phyloP scores from a whole-genome alignment of 768 basidiomycete genomes.

The Auriscalpium microsporum region DNA sequence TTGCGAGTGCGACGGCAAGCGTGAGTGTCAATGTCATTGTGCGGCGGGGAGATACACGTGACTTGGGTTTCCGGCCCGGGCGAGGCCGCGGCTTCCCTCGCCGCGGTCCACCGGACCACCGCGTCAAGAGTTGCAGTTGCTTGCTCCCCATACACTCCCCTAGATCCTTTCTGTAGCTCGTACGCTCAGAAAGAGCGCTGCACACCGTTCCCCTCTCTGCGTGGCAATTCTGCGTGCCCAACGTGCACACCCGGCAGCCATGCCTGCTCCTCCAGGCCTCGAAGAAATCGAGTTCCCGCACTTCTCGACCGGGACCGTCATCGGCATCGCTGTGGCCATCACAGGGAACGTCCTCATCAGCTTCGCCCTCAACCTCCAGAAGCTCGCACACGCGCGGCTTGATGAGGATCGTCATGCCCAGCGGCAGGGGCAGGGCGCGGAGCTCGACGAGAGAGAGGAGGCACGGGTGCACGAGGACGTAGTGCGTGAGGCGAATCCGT shows the following conservation, averaged over 20 bases:
- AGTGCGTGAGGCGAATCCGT: slow-evolving; percentile 3
- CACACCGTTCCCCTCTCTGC: background rate
- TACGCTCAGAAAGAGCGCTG: no score
- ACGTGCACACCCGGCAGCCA: slow-evolving; percentile 1
- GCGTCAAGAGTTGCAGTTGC: no score
- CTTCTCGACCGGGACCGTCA: slow-evolving; percentile 45
- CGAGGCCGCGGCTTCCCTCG: background rate
- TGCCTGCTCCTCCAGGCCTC: background rate
- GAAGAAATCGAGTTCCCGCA: slow-evolving; percentile 38
- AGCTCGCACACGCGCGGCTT: slow-evolving; percentile 75
- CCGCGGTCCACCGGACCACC: no score
- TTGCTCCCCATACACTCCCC: no score
- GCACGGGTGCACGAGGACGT: background rate
- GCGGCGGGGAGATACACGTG: background rate
- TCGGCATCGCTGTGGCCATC: slow-evolving; percentile 80
- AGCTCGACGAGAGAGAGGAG: background rate
- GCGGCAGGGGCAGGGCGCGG: slow-evolving; percentile 11
- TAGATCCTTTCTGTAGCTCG: no score
- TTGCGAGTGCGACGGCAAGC: background rate
- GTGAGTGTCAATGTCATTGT: background rate
- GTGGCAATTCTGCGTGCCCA: background rate
- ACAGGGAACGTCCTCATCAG: slow-evolving; percentile 84
- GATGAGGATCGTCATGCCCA: slow-evolving; percentile 27
- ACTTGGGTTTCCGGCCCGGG: background rate
- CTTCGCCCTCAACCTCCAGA: slow-evolving; percentile 87